Percentiles rank a stretch among this genome's conserved stretches.
phyloP scores from a whole-genome alignment of 345 rosid genomes.

The Cardamine chenopodiifolia region DNA sequence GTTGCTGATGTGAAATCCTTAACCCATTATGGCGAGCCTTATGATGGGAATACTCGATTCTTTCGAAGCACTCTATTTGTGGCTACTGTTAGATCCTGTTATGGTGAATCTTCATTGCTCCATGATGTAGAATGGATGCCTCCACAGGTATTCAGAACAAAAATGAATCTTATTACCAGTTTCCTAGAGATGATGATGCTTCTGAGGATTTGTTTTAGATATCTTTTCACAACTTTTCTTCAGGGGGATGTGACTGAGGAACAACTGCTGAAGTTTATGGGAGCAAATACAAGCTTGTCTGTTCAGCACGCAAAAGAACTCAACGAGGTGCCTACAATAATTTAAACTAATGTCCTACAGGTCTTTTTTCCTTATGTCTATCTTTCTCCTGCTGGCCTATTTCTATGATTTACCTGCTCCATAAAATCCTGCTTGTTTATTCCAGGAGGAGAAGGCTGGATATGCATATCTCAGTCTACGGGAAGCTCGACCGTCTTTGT shows the following conservation, averaged over 20 bases:
- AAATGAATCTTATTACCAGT: neutral
- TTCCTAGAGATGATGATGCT: slow-evolving; percentile 5
- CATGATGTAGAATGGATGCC: slow-evolving; percentile 99
- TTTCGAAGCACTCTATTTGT: slow-evolving; percentile 87
- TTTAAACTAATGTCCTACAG: slow-evolving; percentile 18
- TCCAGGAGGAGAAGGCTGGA: slow-evolving; percentile 84
- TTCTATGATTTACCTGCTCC: neutral
- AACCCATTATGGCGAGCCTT: slow-evolving; percentile 99
- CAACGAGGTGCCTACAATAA: slow-evolving; percentile 69
- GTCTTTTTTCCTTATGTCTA: neutral
- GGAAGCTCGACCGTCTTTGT: slow-evolving; percentile 91
- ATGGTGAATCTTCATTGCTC: slow-evolving; percentile 89
- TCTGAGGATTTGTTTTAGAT: neutral
- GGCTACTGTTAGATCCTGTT: slow-evolving; percentile 94
- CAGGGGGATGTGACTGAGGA: slow-evolving; percentile 96
- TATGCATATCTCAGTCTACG: slow-evolving; percentile 91
- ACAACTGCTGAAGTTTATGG: slow-evolving; percentile 95
- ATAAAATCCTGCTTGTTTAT: slow-evolving; percentile 26
- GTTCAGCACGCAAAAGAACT: slow-evolving; percentile 72
- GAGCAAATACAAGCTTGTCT: slow-evolving; percentile 82
- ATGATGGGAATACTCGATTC: slow-evolving; percentile 94
- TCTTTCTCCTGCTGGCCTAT: neutral
- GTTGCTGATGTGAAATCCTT: slow-evolving; percentile 91
- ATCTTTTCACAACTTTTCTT: neutral
- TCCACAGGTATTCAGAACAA: slow-evolving; percentile 63